Base-by-base conservation (phyloP, 495 filamentous ascomycete genomes). In the Terfezia boudieri region DNA sequence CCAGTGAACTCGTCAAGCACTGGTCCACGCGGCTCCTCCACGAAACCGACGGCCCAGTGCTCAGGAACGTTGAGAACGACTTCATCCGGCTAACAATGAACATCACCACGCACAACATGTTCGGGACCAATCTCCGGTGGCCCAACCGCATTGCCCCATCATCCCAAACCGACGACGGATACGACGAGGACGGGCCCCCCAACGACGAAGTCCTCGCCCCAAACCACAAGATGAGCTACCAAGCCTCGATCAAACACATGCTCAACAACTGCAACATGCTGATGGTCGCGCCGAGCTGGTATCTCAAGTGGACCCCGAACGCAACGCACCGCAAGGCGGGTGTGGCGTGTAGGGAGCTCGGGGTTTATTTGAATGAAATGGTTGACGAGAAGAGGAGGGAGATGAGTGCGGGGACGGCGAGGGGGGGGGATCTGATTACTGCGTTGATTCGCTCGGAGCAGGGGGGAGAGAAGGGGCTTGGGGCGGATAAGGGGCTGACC, bases 91-190 rank as follows among this genome's bases (percentile, higher is more conserved):
- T 80, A 58, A 75, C 74, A 46, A 68, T 85, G 26, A 76, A 83
- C 58, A 76, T 84, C 55, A 82, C 84, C 61, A 77, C 77, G 52
- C 72, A 74, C 55, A 77, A 78, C 50, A 80, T 78, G 0, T 83
- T 85, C 59, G 78, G 77, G 12, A 70, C 79, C 26, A 65, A 67
- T 16, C 67, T 81, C 37, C 55, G 71, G 16, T 82, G 78, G 77
- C 74, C 75, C 38, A 11, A 43, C 38, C 38, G 10, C 38, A 10
- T 43, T 16, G 38, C 38, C 38, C 16, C 20, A 20, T 43, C 38
- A 11, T 43, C 38, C 16, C 10, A 43, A 52, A 63, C 67, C 12
- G 61, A 64, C 36, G 71, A 66, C 53, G 60, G 58, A 14, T 67
- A 71, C 54, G 68, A 60, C 32, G 69, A 58, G 35, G 58, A 67